A percentile compares a stretch with the other conserved stretches of the same genome.
Evolutionary conservation across 306 rosid species (phyloP).

Genomic region (Sicyos baderoa): DNA sequence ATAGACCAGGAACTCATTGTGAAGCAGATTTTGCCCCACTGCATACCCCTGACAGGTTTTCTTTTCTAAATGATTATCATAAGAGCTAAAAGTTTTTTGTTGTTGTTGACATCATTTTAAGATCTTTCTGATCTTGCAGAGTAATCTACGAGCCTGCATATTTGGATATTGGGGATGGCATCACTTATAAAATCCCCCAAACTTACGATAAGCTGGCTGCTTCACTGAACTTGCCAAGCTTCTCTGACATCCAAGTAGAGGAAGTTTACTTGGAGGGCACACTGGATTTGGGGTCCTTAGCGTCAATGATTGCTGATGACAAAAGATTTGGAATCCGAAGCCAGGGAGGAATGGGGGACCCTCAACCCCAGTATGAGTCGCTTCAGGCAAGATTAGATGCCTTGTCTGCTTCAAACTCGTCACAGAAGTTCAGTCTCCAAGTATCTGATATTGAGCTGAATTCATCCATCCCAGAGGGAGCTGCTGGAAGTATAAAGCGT

Average conservation of each 20-base stretch:
- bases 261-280: conserved; percentile 83
- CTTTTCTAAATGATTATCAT: conserved; percentile 14
- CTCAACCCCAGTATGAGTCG: conserved; percentile 58
- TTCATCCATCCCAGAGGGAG: conserved; percentile 95
- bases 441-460: conserved; percentile 57
- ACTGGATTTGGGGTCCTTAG: conserved; percentile 91
- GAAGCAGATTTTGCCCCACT: conserved; percentile 39
- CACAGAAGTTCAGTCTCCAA: conserved; percentile 66
- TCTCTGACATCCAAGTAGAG: conserved; percentile 71
- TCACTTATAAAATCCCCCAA: conserved; percentile 80
- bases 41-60: conserved; percentile 53
- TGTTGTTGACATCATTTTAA: background rate
- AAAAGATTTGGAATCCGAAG: conserved; percentile 53
- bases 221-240: conserved; percentile 66
- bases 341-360: conserved; percentile 78
- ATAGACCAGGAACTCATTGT: conserved; percentile 42
- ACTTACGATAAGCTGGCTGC: conserved; percentile 70
- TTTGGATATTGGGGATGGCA: conserved; percentile 83
- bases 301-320: conserved; percentile 78
- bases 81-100: background rate
- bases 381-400: conserved; percentile 75
- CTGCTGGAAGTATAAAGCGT: conserved; percentile 90
- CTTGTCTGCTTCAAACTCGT: conserved; percentile 45
- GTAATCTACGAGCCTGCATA: conserved; percentile 70
- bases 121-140: conserved; percentile 37